Evolutionary conservation across 352 stramenopile species (phyloP).

Genomic region (Plasmopara viticola): DNA sequence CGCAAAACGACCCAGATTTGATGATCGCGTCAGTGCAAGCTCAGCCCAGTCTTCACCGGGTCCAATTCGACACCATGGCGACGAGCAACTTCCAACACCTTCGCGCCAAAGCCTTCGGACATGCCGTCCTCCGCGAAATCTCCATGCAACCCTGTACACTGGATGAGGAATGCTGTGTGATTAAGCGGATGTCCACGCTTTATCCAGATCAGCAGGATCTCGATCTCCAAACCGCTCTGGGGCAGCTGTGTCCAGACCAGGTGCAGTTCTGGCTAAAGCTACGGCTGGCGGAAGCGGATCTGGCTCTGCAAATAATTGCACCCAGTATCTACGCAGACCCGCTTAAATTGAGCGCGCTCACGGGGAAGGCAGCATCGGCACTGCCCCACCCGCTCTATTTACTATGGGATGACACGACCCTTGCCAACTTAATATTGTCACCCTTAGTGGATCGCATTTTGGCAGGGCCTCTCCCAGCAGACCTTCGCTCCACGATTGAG

Average conservation of each 20-base stretch:
- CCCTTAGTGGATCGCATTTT: neutral
- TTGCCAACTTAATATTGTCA: neutral
- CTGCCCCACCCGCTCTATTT: neutral
- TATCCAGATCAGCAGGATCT: slow-evolving; percentile 16
- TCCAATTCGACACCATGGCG: neutral
- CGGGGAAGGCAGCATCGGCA: neutral
- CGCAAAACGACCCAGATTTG: neutral
- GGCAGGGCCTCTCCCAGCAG: neutral
- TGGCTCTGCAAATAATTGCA: slow-evolving; percentile 3
- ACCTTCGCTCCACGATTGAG: neutral
- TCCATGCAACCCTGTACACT: neutral
- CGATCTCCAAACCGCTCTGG: neutral
- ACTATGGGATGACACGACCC: neutral
- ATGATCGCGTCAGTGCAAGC: neutral
- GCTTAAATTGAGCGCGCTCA: neutral
- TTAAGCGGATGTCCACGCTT: neutral
- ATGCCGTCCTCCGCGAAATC: neutral
- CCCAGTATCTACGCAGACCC: slow-evolving; percentile 1
- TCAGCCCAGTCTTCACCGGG: slow-evolving; percentile 1
- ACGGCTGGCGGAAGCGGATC: neutral
- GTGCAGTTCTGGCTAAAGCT: slow-evolving; percentile 2
- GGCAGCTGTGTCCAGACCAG: slow-evolving; percentile 33
- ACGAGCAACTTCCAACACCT: neutral
- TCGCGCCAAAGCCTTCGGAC: neutral
- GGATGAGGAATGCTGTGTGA: neutral